Conservation (phyloP, 75 land plant species). For the Chamaecyparis obtusa region DNA sequence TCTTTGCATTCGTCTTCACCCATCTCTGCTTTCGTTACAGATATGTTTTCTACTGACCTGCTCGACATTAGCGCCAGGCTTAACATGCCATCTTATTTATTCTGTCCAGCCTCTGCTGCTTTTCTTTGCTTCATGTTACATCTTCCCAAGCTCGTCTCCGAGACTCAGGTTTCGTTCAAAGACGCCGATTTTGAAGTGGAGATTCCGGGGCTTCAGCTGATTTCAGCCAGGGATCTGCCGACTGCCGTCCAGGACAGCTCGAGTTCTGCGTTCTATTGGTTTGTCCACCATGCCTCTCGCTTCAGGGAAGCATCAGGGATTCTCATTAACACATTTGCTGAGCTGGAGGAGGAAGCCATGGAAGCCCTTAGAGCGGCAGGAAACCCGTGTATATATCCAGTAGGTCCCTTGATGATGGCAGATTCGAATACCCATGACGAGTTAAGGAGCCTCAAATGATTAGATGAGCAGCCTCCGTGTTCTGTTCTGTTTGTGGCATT, state of each 20-base stretch:
- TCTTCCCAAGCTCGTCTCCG: background rate
- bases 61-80: slow-evolving; percentile 7
- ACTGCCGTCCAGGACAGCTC: slow-evolving; percentile 22
- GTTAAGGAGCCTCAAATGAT: no score
- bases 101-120: slow-evolving; percentile 1
- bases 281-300: slow-evolving; percentile 18
- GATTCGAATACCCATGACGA: background rate
- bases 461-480: no score
- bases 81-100: slow-evolving; percentile 6
- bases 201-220: slow-evolving; percentile 36
- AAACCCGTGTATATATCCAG: slow-evolving; percentile 25
- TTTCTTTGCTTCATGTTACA: background rate
- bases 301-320: slow-evolving; percentile 30
- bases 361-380: slow-evolving; percentile 10
- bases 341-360: no score
- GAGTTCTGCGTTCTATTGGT: slow-evolving; percentile 5
- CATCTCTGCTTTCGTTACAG: slow-evolving; percentile 19
- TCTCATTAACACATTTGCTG: no score
- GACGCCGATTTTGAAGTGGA: slow-evolving; percentile 9
- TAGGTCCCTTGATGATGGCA: slow-evolving; percentile 41
- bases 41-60: background rate
- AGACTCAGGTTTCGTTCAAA: background rate
- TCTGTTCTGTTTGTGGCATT: no score
- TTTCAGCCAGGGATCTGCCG: slow-evolving; percentile 26
- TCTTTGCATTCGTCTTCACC: background rate